Evolutionary conservation across 1,284 basidiomycete genomes (phyloP), one percentile per base, ranked within the genome.

Genomic region (Thecaphora thlaspeos): DNA sequence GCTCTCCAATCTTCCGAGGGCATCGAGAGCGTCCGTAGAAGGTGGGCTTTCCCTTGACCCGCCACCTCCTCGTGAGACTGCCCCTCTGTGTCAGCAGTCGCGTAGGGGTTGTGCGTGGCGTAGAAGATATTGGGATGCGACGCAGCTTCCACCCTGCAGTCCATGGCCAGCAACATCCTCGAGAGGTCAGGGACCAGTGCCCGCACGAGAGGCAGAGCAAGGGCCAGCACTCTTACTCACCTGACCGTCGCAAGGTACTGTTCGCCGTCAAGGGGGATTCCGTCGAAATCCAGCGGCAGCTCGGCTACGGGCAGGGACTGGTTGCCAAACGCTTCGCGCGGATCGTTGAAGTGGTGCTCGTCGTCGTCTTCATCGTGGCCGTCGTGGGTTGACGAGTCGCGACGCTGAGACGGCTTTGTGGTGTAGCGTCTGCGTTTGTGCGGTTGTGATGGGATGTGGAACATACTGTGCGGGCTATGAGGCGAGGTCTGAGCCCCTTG

Each of bases 191-290:
- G 14, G 36, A 4, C 17, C 36, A 37, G 36, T 15, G 18, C 18
- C 7, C 36, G 17, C 8, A 9, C 36, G 17, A 19, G 18, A 37
- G 4, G 8, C 14, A 19, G 36, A 4, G 14, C 17, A 3, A 39
- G 8, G 18, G 17, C 22, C 18, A 28, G 22, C 32, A 18, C 26
- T 7, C 34, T 15, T 14, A 62, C 60, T 51, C 46, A 57, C 52
- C 73, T 52, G 18, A 76, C 74, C 30, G 73, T 52, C 8, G 74
- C 74, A 0, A 76, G 56, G 39, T 76, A 76, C 45, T 71, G 57
- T 39, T 61, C 61, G 3, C 74, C 74, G 32, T 73, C 71, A 2
- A 53, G 3, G 5, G 74, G 72, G 2, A 70, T 49, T 3, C 72
- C 74, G 26, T 59, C 65, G 32, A 72, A 74, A 38, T 67, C 63